phyloP scores from a whole-genome alignment of 2,329 filamentous ascomycete species.

The Clonostachys rosea region DNA sequence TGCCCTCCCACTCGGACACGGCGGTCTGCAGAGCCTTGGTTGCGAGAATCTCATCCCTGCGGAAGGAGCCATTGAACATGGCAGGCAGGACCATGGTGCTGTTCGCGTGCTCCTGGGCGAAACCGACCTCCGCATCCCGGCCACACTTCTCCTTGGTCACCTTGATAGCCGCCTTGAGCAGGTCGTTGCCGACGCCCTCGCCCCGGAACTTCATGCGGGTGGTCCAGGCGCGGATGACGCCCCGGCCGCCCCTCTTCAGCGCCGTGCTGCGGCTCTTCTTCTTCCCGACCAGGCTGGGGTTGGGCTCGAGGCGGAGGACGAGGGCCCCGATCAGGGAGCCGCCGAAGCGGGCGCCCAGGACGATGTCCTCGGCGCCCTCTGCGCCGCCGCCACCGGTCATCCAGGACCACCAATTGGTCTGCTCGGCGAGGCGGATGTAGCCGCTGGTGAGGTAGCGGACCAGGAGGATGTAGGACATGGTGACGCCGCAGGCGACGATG shows the following conservation, averaged over 20 bases:
- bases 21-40: constrained; percentile 46
- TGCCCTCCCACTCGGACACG: constrained; percentile 40
- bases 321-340: constrained; percentile 66
- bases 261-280: constrained; percentile 24
- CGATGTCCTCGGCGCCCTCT: constrained; percentile 43
- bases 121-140: constrained; percentile 62
- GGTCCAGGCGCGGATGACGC: constrained; percentile 79
- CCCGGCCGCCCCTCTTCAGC: constrained; percentile 52
- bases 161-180: constrained; percentile 70
- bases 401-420: constrained; percentile 59
- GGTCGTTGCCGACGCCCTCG: constrained; percentile 65
- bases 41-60: constrained; percentile 53
- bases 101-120: constrained; percentile 76
- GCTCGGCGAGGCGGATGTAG: constrained; percentile 61
- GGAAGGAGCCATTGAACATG: constrained; percentile 58
- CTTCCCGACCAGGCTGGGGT: constrained; percentile 16
- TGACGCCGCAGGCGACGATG: constrained; percentile 54
- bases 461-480: constrained; percentile 58
- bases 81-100: constrained; percentile 56
- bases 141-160: constrained; percentile 66
- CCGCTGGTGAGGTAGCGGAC: constrained; percentile 55
- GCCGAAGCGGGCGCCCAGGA: constrained; percentile 65
- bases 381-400: constrained; percentile 26
- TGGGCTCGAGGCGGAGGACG: constrained; percentile 60
- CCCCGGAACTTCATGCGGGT: constrained; percentile 65